Percentiles rank a stretch among this genome's conserved stretches.
These are phyloP conservation scores for Leccinum obscurum DNA, from an alignment of 768 basidiomycete genomes.

Conservation along the genomic window DNA sequence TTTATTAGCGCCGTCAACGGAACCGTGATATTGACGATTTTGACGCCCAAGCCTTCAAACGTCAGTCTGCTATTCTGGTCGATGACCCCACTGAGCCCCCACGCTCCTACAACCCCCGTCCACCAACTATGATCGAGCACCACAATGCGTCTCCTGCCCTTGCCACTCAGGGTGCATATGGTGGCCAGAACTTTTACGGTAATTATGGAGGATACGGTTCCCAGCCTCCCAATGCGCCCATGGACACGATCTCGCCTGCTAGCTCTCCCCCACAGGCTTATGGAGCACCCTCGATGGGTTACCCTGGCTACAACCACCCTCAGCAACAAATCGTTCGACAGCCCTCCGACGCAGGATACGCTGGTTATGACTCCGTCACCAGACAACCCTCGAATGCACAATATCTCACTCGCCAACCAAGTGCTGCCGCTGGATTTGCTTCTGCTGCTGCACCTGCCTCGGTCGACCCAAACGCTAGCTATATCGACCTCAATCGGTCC, in stretches of 20 bases:
- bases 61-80: slow-evolving; percentile 60
- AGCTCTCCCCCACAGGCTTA: slow-evolving; percentile 26
- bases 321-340: slow-evolving; percentile 26
- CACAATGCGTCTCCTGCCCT: slow-evolving; percentile 37
- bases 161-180: slow-evolving; percentile 18
- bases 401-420: slow-evolving; percentile 25
- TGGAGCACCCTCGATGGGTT: slow-evolving; percentile 19
- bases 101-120: slow-evolving; percentile 50
- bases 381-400: slow-evolving; percentile 26
- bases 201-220: slow-evolving; percentile 27
- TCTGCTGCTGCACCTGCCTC: slow-evolving; percentile 8
- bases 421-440: slow-evolving; percentile 16
- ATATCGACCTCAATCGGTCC: slow-evolving; percentile 64
- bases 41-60: slow-evolving; percentile 57
- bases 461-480: slow-evolving; percentile 40
- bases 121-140: slow-evolving; percentile 65
- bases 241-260: slow-evolving; percentile 16
- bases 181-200: slow-evolving; percentile 28
- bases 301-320: slow-evolving; percentile 28
- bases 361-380: slow-evolving; percentile 26
- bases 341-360: slow-evolving; percentile 17
- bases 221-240: slow-evolving; percentile 18
- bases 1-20: slow-evolving; percentile 43
- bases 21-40: slow-evolving; percentile 44
- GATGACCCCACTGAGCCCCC: slow-evolving; percentile 48